These are phyloP conservation scores for Scheffersomyces insectosa DNA, from an alignment of 1,139 yeast genomes.

Conservation along the genomic window DNA sequence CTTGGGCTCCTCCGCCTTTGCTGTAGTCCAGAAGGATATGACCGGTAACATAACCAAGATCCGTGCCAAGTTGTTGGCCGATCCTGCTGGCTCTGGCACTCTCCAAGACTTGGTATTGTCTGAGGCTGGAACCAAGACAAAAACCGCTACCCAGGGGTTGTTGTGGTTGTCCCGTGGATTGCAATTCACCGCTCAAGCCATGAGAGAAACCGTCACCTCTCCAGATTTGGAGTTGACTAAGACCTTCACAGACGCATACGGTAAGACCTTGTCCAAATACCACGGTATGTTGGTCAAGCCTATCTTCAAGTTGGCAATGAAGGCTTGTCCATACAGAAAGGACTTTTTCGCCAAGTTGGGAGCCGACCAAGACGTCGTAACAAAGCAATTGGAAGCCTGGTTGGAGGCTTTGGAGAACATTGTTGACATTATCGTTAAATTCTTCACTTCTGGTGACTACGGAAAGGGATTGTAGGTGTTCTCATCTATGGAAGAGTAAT, in stretches of 20 bases:
- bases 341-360: conserved; percentile 85
- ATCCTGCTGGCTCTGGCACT: conserved; percentile 64
- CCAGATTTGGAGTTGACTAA: conserved; percentile 65
- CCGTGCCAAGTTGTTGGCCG: conserved; percentile 61
- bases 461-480: conserved; percentile 74
- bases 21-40: conserved; percentile 86
- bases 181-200: conserved; percentile 85
- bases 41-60: conserved; percentile 82
- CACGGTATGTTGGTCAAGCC: conserved; percentile 85
- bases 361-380: conserved; percentile 64
- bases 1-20: conserved; percentile 81
- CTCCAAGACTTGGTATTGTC: conserved; percentile 78
- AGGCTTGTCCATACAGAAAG: conserved; percentile 90
- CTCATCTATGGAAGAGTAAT: too few relatives aligned
- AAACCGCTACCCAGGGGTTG: conserved; percentile 88
- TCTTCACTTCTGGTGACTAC: conserved; percentile 77
- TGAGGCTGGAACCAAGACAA: conserved; percentile 62
- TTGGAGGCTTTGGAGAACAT: conserved; percentile 72
- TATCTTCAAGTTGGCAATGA: conserved; percentile 90
- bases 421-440: conserved; percentile 71
- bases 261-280: conserved; percentile 74
- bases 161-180: conserved; percentile 86
- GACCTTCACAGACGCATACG: conserved; percentile 82
- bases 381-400: conserved; percentile 69
- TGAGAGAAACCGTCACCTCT: conserved; percentile 72